phyloP scores from a whole-genome alignment of 2,329 filamentous ascomycete species.

The Paecilomyces sp. region DNA sequence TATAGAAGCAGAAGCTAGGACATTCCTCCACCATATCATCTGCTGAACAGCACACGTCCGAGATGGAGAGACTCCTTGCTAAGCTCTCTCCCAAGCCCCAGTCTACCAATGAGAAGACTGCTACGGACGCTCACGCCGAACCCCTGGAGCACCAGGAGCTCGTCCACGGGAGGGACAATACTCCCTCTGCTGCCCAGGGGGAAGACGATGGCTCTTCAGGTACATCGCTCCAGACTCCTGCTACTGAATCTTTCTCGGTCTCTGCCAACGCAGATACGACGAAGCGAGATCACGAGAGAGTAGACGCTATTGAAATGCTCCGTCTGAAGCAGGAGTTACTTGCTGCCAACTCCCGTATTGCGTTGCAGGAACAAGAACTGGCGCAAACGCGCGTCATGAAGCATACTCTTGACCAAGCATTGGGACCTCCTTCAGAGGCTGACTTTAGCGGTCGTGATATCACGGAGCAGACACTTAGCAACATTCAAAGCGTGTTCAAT shows the following conservation, averaged over 20 bases:
- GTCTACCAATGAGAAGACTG: slow-evolving; percentile 8
- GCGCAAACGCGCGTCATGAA: slow-evolving; percentile 54
- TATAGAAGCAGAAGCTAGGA: slow-evolving; percentile 43
- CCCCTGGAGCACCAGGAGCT: slow-evolving; percentile 65
- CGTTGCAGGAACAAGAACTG: slow-evolving; percentile 54
- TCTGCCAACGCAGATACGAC: slow-evolving; percentile 6
- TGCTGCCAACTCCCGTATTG: slow-evolving; percentile 51
- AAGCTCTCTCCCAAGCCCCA: slow-evolving; percentile 33
- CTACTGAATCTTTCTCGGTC: slow-evolving; percentile 7
- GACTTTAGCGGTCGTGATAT: slow-evolving; percentile 44
- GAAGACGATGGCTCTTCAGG: slow-evolving; percentile 15
- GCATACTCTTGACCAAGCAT: slow-evolving; percentile 53
- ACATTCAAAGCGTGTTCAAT: slow-evolving; percentile 47
- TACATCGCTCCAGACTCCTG: slow-evolving; percentile 11
- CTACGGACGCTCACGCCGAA: slow-evolving; percentile 52
- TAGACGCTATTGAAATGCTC: slow-evolving; percentile 43
- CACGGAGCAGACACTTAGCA: slow-evolving; percentile 44
- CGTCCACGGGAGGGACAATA: slow-evolving; percentile 27
- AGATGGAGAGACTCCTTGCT: slow-evolving; percentile 57
- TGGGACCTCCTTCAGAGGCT: slow-evolving; percentile 47
- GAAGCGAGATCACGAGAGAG: slow-evolving; percentile 11
- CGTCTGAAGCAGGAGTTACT: slow-evolving; percentile 52
- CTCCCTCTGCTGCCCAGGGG: slow-evolving; percentile 7
- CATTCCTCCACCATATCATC: slow-evolving; percentile 20
- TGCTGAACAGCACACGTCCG: slow-evolving; percentile 22